These are phyloP conservation scores for Dissophora ornata DNA, from an alignment of 192 early-diverging fungal genomes.

Conservation along the genomic window DNA sequence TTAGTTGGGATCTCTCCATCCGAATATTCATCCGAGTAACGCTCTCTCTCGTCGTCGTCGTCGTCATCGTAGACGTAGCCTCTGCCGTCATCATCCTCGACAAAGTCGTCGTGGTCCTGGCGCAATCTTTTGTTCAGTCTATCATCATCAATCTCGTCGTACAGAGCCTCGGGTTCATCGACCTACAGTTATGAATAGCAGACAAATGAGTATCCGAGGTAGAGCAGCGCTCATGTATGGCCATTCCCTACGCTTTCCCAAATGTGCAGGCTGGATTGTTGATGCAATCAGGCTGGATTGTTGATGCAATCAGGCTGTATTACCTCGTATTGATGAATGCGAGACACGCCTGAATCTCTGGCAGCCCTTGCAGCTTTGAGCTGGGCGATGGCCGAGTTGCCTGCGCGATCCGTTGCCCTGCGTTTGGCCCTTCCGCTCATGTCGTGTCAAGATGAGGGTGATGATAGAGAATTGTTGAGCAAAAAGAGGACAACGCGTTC, in stretches of 20 bases:
- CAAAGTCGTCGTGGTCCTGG: slow-evolving; percentile 66
- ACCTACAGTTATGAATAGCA: slow-evolving; percentile 25
- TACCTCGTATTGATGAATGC: slow-evolving; percentile 51
- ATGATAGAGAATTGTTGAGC: slow-evolving; percentile 1
- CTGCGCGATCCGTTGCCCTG: slow-evolving; percentile 18
- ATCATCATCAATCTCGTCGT: slow-evolving; percentile 74
- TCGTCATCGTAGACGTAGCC: slow-evolving; percentile 71
- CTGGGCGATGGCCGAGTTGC: slow-evolving; percentile 17
- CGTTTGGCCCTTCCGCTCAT: slow-evolving; percentile 47
- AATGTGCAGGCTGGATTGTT: no score
- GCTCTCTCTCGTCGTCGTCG: slow-evolving; percentile 57
- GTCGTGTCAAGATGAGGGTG: no score
- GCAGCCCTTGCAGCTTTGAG: slow-evolving; percentile 25
- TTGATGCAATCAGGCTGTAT: neutral
- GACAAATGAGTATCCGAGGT: no score
- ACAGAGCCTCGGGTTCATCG: slow-evolving; percentile 57
- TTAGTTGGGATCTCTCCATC: slow-evolving; percentile 41
- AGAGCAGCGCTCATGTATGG: no score
- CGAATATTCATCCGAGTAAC: slow-evolving; percentile 61
- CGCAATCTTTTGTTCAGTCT: slow-evolving; percentile 52
- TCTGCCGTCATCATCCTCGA: slow-evolving; percentile 74
- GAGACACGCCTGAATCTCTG: slow-evolving; percentile 27
- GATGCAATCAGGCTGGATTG: neutral
- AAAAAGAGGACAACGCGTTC: neutral
- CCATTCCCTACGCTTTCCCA: no score